Percentiles rank a stretch among this genome's conserved stretches.
These are phyloP conservation scores for Boehmeria nivea DNA, from an alignment of 306 rosid genomes.

Conservation along the genomic window DNA sequence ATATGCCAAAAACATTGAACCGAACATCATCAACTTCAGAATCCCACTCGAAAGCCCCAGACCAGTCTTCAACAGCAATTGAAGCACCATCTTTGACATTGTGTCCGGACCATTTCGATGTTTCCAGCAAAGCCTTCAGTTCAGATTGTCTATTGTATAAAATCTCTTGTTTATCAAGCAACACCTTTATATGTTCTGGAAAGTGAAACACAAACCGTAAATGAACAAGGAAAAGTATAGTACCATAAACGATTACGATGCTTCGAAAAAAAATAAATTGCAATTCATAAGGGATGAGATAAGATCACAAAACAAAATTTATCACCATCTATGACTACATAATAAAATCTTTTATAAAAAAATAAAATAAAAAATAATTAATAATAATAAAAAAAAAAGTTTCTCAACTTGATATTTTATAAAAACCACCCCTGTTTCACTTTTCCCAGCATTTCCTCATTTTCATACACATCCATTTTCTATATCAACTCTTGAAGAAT, in stretches of 20 bases:
- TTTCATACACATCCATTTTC: too few species aligned
- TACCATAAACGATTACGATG: too few species aligned
- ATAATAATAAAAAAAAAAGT: too few species aligned
- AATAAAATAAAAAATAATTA: too few species aligned
- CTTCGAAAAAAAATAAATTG: too few species aligned
- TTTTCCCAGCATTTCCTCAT: too few species aligned
- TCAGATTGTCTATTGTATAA: conserved; percentile 70
- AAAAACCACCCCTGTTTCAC: too few species aligned
- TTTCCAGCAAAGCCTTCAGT: conserved; percentile 60
- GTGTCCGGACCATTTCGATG: conserved; percentile 43
- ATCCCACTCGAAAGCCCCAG: conserved; percentile 77
- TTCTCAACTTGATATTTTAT: too few species aligned
- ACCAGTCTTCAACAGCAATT: conserved; percentile 58
- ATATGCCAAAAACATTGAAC: conserved; percentile 80
- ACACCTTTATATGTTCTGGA: conserved; percentile 56
- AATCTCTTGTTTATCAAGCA: conserved; percentile 71
- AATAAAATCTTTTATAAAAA: too few species aligned
- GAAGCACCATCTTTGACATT: conserved; percentile 33
- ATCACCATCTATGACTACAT: too few species aligned
- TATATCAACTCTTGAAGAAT: too few species aligned
- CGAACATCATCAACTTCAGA: conserved; percentile 67
- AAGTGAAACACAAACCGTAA: conserved; percentile 8
- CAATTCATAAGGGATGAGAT: background rate
- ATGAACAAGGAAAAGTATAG: background rate
- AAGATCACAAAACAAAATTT: background rate